Base-by-base conservation (phyloP, 148 eudicot genomes). In the Rhododendron griersonianum region DNA sequence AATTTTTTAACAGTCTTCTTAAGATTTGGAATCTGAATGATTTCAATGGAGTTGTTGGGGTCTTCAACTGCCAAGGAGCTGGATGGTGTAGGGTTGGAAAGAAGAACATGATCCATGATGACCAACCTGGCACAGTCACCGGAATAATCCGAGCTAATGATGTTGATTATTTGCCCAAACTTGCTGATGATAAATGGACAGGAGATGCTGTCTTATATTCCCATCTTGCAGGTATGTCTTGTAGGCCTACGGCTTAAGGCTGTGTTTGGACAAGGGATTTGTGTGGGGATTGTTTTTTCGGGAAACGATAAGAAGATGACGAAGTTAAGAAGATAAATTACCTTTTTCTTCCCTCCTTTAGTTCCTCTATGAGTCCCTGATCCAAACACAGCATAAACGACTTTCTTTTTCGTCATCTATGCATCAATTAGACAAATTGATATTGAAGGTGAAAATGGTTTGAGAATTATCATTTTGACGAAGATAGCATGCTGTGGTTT, bases 31-130 rank as follows among this genome's bases (percentile, higher is more conserved):
- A 96, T 87, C 87, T 96, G 85, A 94, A 96, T 85, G 93, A 96
- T 73, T 91, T 80, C 88, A 93, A 86, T 82, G 98, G 98, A 88
- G 94, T 96, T 35, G 88, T 96, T 55, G 98, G 98, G 45, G 95
- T 90, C 63, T 96, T 94, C 88, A 94, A 96, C 83, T 96, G 98
- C 93, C 98, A 96, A 90, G 98, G 98, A 88, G 98, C 98, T 30
- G 98, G 95, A 18, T 96, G 98, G 98, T 94, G 98, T 80, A 92
- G 87, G 85, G 91, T 88, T 86, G 96, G 94, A 81, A 96, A 96
- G 94, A 96, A 65, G 86, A 94, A 92, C 73, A 87, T 93, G 83
- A 88, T 94, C 83, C 98, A 96, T 53, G 96, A 96, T 59, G 91
- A 91, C 41, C 93, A 91, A 89, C 98, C 98, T 19, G 90, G 91